A percentile compares a stretch with the other conserved stretches of the same genome.
These are phyloP conservation scores for Mucor lusitanicus DNA, from an alignment of 371 early-diverging fungal species.

Conservation along the genomic window DNA sequence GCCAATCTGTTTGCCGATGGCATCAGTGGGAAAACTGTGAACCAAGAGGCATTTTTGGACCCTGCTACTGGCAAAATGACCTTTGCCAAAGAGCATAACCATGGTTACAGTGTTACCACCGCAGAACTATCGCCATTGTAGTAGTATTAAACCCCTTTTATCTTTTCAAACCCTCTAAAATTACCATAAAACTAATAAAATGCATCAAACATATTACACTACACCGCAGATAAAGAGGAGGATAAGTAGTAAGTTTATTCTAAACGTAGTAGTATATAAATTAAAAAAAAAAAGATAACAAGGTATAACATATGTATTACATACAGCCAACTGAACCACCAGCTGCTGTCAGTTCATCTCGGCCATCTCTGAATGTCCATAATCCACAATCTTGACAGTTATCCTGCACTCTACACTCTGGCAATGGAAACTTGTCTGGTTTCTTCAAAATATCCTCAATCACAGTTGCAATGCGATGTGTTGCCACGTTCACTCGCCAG, in stretches of 20 bases:
- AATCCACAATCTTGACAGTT: slow-evolving; percentile 77
- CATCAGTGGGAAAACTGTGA: background rate
- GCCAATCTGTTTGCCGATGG: slow-evolving; percentile 5
- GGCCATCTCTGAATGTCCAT: slow-evolving; percentile 67
- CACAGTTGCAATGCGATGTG: slow-evolving; percentile 78
- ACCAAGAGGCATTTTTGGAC: slow-evolving; percentile 2
- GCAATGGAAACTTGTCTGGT: slow-evolving; percentile 49
- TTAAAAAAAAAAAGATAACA: too few species aligned
- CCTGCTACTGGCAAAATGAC: slow-evolving; percentile 2
- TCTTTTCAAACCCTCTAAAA: too few species aligned
- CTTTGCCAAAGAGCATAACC: slow-evolving; percentile 2
- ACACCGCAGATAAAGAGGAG: too few species aligned
- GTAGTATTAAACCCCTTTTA: too few species aligned
- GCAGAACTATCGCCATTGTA: background rate
- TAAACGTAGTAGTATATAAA: too few species aligned
- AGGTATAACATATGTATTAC: background rate
- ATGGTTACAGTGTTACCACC: slow-evolving; percentile 8
- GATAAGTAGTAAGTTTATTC: too few species aligned
- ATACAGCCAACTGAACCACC: background rate
- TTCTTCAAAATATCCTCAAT: slow-evolving; percentile 77
- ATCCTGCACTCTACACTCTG: slow-evolving; percentile 57
- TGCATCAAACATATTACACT: too few species aligned
- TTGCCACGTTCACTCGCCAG: slow-evolving; percentile 77
- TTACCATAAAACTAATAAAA: too few species aligned
- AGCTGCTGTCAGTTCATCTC: slow-evolving; percentile 18